These are phyloP conservation scores for Acorus calamus DNA, from an alignment of 106 monocot species.

Conservation along the genomic window DNA sequence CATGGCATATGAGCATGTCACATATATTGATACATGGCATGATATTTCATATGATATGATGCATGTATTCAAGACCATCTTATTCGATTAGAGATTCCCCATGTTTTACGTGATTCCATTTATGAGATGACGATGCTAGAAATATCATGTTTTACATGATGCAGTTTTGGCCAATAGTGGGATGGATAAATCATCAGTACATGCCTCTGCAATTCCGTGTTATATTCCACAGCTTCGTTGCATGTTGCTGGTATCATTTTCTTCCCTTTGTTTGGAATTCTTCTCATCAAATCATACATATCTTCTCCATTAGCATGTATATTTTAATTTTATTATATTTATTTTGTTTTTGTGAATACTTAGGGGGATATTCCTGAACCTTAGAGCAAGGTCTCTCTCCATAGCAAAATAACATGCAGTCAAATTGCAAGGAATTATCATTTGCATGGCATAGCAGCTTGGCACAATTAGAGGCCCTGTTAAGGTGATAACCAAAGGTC, in stretches of 20 bases:
- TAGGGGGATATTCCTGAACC: slow-evolving; percentile 87
- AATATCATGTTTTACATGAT: background rate
- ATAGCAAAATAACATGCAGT: too few relatives aligned
- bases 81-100: too few relatives aligned
- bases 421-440: too few relatives aligned
- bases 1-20: too few relatives aligned
- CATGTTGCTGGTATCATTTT: slow-evolving; percentile 63
- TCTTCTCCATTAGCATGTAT: background rate
- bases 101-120: too few relatives aligned
- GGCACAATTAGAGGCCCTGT: too few relatives aligned
- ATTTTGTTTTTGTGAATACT: background rate
- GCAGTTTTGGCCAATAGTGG: slow-evolving; percentile 84
- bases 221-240: slow-evolving; percentile 73
- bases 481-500: too few relatives aligned
- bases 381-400: slow-evolving; percentile 47
- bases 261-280: background rate
- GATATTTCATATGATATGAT: too few relatives aligned
- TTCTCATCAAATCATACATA: background rate
- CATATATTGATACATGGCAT: too few relatives aligned
- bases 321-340: background rate
- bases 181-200: slow-evolving; percentile 80
- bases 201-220: slow-evolving; percentile 79
- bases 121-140: background rate
- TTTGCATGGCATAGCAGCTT: too few relatives aligned
- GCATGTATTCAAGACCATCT: too few relatives aligned